These are phyloP conservation scores for Tolypocladium cylindrosporum DNA, from an alignment of 2,329 filamentous ascomycete species.

Conservation along the genomic window DNA sequence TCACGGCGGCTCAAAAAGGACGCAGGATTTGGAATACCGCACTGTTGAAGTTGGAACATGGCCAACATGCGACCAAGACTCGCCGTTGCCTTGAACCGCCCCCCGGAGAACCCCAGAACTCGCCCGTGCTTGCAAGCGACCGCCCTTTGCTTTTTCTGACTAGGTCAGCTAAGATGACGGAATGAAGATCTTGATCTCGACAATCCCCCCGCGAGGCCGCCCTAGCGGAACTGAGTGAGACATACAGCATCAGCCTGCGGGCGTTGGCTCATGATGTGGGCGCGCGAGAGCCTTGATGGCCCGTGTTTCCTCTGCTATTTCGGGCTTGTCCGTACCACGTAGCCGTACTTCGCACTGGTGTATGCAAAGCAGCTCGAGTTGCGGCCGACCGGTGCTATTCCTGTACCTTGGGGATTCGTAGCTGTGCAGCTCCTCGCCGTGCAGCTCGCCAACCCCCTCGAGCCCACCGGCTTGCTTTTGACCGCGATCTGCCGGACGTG, in stretches of 20 bases:
- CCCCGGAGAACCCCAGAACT: not conserved
- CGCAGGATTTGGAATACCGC: not conserved
- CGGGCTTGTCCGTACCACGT: not conserved
- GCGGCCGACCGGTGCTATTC: not conserved
- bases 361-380: too few species aligned
- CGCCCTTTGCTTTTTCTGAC: conserved; percentile 1
- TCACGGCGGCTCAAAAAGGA: not conserved
- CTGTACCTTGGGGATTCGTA: not conserved
- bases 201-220: not conserved
- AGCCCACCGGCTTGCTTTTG: not conserved
- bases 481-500: not conserved
- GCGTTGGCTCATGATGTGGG: not conserved
- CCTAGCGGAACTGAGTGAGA: not conserved
- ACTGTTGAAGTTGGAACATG: not conserved
- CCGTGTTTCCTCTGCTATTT: not conserved
- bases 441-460: not conserved
- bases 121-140: not conserved
- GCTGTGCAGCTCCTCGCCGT: not conserved
- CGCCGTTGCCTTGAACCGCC: not conserved
- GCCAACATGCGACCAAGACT: not conserved
- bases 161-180: not conserved
- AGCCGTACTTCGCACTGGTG: not conserved
- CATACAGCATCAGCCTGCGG: not conserved
- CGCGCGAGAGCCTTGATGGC: not conserved
- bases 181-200: not conserved